Evolutionary conservation across 2,329 filamentous ascomycete genomes (phyloP).

Genomic region (Fonsecaea nubica): DNA sequence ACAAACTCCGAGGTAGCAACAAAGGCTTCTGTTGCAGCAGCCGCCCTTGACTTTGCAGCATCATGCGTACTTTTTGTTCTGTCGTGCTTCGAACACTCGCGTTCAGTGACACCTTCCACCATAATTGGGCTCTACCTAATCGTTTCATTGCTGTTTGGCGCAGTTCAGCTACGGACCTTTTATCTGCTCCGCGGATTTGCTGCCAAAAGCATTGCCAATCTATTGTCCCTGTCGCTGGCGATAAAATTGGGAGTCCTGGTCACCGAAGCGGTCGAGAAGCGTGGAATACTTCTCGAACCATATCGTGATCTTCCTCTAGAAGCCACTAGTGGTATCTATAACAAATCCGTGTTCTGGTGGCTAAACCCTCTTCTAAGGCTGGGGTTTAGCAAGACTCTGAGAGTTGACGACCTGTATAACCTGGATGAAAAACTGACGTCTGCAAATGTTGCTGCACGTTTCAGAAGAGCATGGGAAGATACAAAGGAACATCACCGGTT

Average conservation of each 20-base stretch:
- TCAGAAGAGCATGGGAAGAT: slow-evolving; percentile 51
- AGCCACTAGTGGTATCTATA: slow-evolving; percentile 60
- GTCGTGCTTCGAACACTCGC: slow-evolving; percentile 42
- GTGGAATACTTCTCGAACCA: slow-evolving; percentile 48
- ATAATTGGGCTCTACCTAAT: slow-evolving; percentile 50
- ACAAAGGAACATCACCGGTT: slow-evolving; percentile 40
- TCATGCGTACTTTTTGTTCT: slow-evolving; percentile 37
- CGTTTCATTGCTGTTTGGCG: slow-evolving; percentile 51
- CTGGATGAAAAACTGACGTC: slow-evolving; percentile 56
- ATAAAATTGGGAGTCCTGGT: slow-evolving; percentile 54
- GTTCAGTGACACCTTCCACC: slow-evolving; percentile 44
- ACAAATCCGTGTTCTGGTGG: slow-evolving; percentile 60
- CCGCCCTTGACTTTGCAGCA: slow-evolving; percentile 34
- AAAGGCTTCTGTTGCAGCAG: slow-evolving; percentile 31
- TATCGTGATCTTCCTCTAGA: slow-evolving; percentile 56
- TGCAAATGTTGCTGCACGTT: slow-evolving; percentile 47
- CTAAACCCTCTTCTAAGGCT: slow-evolving; percentile 58
- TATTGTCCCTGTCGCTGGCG: slow-evolving; percentile 51
- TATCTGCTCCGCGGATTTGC: slow-evolving; percentile 22
- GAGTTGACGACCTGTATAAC: slow-evolving; percentile 53
- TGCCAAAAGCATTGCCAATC: slow-evolving; percentile 47
- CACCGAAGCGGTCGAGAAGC: slow-evolving; percentile 56
- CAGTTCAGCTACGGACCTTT: slow-evolving; percentile 50
- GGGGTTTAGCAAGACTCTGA: slow-evolving; percentile 55
- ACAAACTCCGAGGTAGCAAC: slow-evolving; percentile 31